These are phyloP conservation scores for Phyllosticta citrichinensis DNA, from an alignment of 2,329 filamentous ascomycete species.

Conservation along the genomic window DNA sequence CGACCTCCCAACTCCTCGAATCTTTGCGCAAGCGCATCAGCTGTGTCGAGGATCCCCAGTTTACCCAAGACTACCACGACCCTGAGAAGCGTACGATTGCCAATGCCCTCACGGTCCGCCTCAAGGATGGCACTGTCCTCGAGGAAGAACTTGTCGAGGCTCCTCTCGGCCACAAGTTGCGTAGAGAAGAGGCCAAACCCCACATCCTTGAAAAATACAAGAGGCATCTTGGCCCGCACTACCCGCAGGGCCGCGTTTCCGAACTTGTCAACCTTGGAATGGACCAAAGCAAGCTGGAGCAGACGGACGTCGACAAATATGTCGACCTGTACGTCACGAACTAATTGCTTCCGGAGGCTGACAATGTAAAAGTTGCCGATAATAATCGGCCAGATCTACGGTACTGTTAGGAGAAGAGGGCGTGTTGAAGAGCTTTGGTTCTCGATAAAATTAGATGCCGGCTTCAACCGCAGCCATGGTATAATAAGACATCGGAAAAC, in stretches of 20 bases:
- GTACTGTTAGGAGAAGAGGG: neutral
- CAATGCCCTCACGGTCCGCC: constrained; percentile 87
- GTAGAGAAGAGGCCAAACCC: constrained; percentile 94
- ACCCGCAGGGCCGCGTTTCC: constrained; percentile 64
- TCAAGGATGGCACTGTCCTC: constrained; percentile 87
- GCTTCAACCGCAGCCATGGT: neutral
- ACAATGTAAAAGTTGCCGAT: neutral
- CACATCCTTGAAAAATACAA: constrained; percentile 94
- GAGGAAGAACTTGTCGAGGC: constrained; percentile 90
- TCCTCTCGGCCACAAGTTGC: constrained; percentile 80
- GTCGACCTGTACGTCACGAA: constrained; percentile 71
- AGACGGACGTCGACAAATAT: constrained; percentile 81
- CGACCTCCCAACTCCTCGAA: constrained; percentile 80
- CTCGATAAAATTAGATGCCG: neutral
- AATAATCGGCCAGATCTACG: neutral
- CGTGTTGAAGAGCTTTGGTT: neutral
- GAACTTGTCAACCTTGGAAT: constrained; percentile 72
- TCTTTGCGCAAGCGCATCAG: constrained; percentile 85
- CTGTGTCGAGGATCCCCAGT: constrained; percentile 92
- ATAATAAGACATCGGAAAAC: neutral
- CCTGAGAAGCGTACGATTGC: constrained; percentile 89
- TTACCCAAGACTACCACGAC: constrained; percentile 93
- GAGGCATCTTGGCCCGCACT: constrained; percentile 81
- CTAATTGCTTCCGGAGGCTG: constrained; percentile 12
- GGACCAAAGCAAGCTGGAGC: constrained; percentile 65